These are phyloP conservation scores for Astrocystis sublimbata DNA, from an alignment of 495 filamentous ascomycete species.

Conservation along the genomic window DNA sequence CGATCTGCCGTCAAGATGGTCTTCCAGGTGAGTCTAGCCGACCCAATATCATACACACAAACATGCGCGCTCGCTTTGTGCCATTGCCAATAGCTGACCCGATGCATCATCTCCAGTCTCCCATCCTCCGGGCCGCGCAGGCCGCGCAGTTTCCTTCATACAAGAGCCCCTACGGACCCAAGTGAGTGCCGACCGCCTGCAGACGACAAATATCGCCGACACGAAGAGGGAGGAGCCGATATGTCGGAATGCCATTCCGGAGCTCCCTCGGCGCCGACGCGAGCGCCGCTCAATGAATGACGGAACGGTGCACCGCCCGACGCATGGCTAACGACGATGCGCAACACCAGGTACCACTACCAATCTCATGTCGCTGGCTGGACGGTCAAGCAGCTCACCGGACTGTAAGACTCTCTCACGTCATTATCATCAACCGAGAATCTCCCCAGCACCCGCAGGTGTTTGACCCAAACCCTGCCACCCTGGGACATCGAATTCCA, in stretches of 20 bases:
- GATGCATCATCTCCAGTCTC: slow-evolving; percentile 34
- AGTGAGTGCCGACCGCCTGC: slow-evolving; percentile 41
- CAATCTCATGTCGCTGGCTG: slow-evolving; percentile 44
- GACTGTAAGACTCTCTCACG: slow-evolving; percentile 37
- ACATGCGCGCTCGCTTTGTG: not conserved
- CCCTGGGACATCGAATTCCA: not conserved
- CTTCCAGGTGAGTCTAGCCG: slow-evolving; percentile 35
- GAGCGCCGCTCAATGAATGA: not conserved
- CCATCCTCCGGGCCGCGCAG: slow-evolving; percentile 22
- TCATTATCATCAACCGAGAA: not conserved
- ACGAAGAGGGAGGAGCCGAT: not conserved
- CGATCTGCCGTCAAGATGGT: slow-evolving; percentile 40
- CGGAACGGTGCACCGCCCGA: not conserved
- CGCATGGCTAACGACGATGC: slow-evolving; percentile 30
- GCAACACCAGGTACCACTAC: slow-evolving; percentile 46
- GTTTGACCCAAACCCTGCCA: not conserved
- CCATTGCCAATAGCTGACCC: slow-evolving; percentile 27
- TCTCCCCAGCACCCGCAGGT: not conserved
- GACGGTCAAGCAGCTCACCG: slow-evolving; percentile 35
- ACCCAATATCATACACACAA: not conserved
- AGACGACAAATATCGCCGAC: not conserved
- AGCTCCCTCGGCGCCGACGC: not conserved
- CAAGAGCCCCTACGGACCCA: slow-evolving; percentile 54
- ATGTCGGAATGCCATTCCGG: not conserved
- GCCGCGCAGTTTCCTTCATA: slow-evolving; percentile 34